A percentile compares a stretch with the other conserved stretches of the same genome.
These are phyloP conservation scores for Nemania bipapillata DNA, from an alignment of 2,329 filamentous ascomycete genomes.

Conservation along the genomic window DNA sequence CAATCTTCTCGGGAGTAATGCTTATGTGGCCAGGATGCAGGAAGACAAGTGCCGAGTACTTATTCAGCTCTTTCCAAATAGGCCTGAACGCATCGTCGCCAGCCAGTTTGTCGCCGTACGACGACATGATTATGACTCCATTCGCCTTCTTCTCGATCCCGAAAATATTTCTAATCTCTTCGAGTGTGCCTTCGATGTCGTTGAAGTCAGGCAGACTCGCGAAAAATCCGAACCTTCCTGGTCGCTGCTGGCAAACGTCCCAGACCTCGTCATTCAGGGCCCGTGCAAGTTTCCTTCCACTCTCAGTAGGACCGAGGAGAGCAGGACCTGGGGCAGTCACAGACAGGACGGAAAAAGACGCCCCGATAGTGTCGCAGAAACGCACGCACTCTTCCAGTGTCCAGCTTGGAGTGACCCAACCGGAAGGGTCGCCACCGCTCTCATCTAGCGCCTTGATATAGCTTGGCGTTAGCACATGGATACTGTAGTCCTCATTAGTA, in stretches of 20 bases:
- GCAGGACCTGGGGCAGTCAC: not conserved
- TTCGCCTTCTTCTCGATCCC: not conserved
- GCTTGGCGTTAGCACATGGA: not conserved
- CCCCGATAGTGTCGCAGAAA: not conserved
- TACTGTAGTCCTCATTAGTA: not conserved
- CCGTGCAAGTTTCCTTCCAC: not conserved
- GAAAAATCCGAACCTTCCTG: not conserved
- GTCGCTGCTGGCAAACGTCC: not conserved
- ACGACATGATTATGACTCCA: not conserved
- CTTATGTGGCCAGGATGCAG: not conserved
- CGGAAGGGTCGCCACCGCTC: not conserved
- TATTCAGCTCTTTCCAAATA: not conserved
- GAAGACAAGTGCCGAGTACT: not conserved
- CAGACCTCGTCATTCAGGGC: not conserved
- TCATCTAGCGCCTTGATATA: not conserved
- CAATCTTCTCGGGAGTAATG: not conserved
- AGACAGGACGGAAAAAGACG: not conserved
- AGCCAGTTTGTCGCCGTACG: not conserved
- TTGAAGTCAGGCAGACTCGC: not conserved
- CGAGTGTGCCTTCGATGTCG: not conserved
- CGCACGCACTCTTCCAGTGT: not conserved
- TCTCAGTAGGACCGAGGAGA: not conserved
- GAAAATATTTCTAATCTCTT: not conserved
- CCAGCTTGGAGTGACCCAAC: not conserved
- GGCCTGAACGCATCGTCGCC: not conserved